Evolutionary conservation across 441 rosid species (phyloP).

Genomic region (Eruca vesicaria): DNA sequence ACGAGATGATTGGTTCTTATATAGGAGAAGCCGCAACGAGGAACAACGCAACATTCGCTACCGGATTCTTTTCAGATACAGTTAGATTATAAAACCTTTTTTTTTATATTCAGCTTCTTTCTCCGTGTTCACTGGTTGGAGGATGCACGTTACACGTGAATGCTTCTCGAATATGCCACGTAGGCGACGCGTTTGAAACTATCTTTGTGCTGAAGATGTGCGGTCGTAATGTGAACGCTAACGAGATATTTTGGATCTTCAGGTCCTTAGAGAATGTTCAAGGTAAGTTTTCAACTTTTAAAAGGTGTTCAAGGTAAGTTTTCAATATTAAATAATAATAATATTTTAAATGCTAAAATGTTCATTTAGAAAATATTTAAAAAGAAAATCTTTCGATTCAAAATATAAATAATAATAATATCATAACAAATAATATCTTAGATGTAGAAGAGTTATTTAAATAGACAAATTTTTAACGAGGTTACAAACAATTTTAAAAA

Average conservation of each 20-base stretch:
- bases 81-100: no score
- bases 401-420: no score
- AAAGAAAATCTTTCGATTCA: no score
- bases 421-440: no score
- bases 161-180: background rate
- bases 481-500: no score
- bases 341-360: no score
- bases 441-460: no score
- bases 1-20: slow-evolving; percentile 17
- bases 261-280: background rate
- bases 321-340: no score
- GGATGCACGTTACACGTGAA: slow-evolving; percentile 28
- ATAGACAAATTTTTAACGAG: no score
- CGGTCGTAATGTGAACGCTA: slow-evolving; percentile 17
- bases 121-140: slow-evolving; percentile 23
- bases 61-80: background rate
- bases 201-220: background rate
- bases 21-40: slow-evolving; percentile 20
- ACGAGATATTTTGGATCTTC: background rate
- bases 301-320: no score
- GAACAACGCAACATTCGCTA: slow-evolving; percentile 41
- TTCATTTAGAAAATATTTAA: no score
- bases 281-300: no score
- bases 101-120: background rate
- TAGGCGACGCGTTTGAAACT: background rate